phyloP scores from a whole-genome alignment of 2,329 filamentous ascomycete species.

The Alternaria consortialis region DNA sequence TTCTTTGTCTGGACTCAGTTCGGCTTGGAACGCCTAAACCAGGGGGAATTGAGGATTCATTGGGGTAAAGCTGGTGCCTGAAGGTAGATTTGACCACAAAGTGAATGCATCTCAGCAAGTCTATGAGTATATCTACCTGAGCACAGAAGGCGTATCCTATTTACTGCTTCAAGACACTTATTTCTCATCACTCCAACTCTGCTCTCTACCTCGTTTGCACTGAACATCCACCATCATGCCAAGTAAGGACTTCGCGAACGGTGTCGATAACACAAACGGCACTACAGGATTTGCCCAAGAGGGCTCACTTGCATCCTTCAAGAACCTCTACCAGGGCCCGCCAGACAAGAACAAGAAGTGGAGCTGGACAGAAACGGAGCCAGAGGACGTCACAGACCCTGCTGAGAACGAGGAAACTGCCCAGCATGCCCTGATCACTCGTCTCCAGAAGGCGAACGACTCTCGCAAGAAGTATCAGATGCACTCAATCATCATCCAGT shows the following conservation, averaged over 20 bases:
- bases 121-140: neutral
- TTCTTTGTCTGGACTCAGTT: neutral
- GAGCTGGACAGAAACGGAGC: slow-evolving; percentile 39
- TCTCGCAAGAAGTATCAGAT: slow-evolving; percentile 68
- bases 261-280: slow-evolving; percentile 4
- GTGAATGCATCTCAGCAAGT: neutral
- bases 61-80: slow-evolving; percentile 1
- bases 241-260: slow-evolving; percentile 5
- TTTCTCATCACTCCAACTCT: neutral
- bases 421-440: slow-evolving; percentile 60
- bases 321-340: slow-evolving; percentile 33
- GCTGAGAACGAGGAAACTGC: slow-evolving; percentile 69
- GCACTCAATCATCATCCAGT: slow-evolving; percentile 71
- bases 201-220: neutral
- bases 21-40: neutral
- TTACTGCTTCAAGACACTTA: neutral
- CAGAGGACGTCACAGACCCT: slow-evolving; percentile 34
- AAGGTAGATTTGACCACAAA: neutral
- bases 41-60: neutral
- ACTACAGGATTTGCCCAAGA: slow-evolving; percentile 10
- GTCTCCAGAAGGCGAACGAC: slow-evolving; percentile 56
- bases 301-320: slow-evolving; percentile 31
- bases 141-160: neutral
- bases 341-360: slow-evolving; percentile 37
- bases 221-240: slow-evolving; percentile 4